Percentiles rank a stretch among this genome's conserved stretches.
phyloP scores from a whole-genome alignment of 192 early-diverging fungal genomes.

The Coemansia sp. region DNA sequence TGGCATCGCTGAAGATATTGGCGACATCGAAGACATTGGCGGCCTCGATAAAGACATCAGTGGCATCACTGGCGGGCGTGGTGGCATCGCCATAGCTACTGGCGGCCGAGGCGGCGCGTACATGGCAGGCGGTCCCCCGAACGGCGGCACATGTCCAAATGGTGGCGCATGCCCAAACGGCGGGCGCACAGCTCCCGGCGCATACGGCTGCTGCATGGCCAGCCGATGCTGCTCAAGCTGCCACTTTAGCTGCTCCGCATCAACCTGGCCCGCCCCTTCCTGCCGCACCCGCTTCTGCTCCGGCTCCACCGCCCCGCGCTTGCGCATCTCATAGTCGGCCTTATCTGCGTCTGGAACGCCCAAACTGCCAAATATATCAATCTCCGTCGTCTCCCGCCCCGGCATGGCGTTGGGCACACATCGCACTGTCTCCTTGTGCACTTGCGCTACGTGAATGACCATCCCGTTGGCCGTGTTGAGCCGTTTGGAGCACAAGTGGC shows the following conservation, averaged over 20 bases:
- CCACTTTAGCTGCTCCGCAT: slow-evolving; percentile 47
- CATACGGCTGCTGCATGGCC: slow-evolving; percentile 45
- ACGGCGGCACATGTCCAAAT: not conserved
- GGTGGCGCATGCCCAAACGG: slow-evolving; percentile 3
- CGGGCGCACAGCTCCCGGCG: not conserved
- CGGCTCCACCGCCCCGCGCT: slow-evolving; percentile 52
- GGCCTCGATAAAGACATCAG: not conserved
- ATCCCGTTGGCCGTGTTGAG: slow-evolving; percentile 89
- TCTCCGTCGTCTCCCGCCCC: slow-evolving; percentile 80
- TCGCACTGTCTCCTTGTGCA: slow-evolving; percentile 85
- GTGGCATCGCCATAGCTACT: not conserved
- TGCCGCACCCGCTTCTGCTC: slow-evolving; percentile 44
- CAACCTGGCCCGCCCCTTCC: slow-evolving; percentile 23
- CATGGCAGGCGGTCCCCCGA: not conserved
- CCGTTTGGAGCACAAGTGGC: slow-evolving; percentile 77
- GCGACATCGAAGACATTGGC: slow-evolving; percentile 2
- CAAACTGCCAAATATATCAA: slow-evolving; percentile 94
- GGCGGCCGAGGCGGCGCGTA: not conserved
- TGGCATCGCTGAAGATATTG: not conserved
- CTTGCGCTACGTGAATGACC: slow-evolving; percentile 85
- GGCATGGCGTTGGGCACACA: slow-evolving; percentile 78
- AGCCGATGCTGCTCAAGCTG: slow-evolving; percentile 54
- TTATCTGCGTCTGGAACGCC: slow-evolving; percentile 85
- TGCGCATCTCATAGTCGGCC: slow-evolving; percentile 60
- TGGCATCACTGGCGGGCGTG: no score